phyloP scores from a whole-genome alignment of 305 asterid species.

The Ilex paraguariensis region DNA sequence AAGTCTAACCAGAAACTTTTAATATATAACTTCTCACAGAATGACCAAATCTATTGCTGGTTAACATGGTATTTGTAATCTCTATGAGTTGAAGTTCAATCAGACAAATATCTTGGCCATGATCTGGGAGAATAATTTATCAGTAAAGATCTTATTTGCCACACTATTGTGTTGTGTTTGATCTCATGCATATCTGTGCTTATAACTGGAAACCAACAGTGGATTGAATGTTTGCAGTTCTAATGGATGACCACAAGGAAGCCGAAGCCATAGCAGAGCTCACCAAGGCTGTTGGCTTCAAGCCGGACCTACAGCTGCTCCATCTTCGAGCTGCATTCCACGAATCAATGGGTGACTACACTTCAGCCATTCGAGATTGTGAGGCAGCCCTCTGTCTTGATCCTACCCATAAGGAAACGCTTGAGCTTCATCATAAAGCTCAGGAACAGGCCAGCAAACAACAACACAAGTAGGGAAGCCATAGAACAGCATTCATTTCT shows the following conservation, averaged over 20 bases:
- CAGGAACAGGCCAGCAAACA: slow-evolving; percentile 32
- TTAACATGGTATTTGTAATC: too few relatives aligned
- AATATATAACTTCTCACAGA: too few relatives aligned
- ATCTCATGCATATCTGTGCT: background rate
- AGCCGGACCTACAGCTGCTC: slow-evolving; percentile 77
- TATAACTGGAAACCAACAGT: background rate
- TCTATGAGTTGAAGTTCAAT: too few relatives aligned
- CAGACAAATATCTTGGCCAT: too few relatives aligned
- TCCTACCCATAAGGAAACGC: slow-evolving; percentile 61
- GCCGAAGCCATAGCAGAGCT: slow-evolving; percentile 80
- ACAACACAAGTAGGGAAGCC: slow-evolving; percentile 15
- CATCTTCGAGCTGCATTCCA: slow-evolving; percentile 95
- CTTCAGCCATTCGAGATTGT: slow-evolving; percentile 64
- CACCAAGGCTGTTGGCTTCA: slow-evolving; percentile 70
- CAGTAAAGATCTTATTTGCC: too few relatives aligned
- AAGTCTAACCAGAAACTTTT: too few relatives aligned
- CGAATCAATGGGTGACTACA: slow-evolving; percentile 61
- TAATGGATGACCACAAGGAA: slow-evolving; percentile 95
- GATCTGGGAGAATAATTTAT: too few relatives aligned
- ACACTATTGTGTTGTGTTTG: background rate
- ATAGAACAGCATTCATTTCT: slow-evolving; percentile 6
- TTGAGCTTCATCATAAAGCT: slow-evolving; percentile 58
- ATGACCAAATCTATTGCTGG: too few relatives aligned
- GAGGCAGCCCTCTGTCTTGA: slow-evolving; percentile 90
- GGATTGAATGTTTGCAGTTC: slow-evolving; percentile 33